Base-by-base conservation (phyloP, 345 rosid genomes). In the Bruguiera sexangula region DNA sequence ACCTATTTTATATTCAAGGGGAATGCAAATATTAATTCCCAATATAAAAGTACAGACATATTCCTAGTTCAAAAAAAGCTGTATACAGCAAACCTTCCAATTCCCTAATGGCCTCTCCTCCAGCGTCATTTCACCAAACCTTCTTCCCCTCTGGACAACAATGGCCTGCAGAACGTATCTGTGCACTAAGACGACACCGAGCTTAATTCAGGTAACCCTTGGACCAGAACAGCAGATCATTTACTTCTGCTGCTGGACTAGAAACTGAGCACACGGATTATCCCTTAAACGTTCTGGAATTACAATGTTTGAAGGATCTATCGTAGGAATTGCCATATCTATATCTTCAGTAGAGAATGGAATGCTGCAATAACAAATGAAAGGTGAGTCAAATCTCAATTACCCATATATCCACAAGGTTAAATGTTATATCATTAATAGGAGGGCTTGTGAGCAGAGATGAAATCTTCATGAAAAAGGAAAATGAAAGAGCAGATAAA, bases 341-440 rank as follows among this genome's bases (percentile, higher is more conserved):
- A 94, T 88, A 76, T 92, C 98, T 72, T 92, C 99, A 1, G 92
- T 88, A 9, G 96, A 95, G 83, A 92, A 92, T 1, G 99, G 99
- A 70, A 95, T 92, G 86, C 99, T 95, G 86, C 85, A 74, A 60
- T 62, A 68, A 48, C 37, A 43, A 37, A 63, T n/a, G n/a, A 8
- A 18, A 7, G 59, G 54, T 20, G 3, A 6, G 22, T 11, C 22
- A 29, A 29, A n/a, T 21, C 51, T 9, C 19, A 55, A 8, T 9
- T 26, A 22, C 60, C 6, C 16, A 9, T 9, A 22, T 22, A 9
- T 3, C 6, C 27, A 10, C 29, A 8, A 22, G 24, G 11, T 18
- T 3, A 10, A 55, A 9, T 55, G 60, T 10, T 55, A 55, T 1
- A 43, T 3, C 19, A 13, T 13, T 13, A 43, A 43, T 43, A 43